Base-by-base conservation (phyloP, 495 filamentous ascomycete species). In the Neohortaea acidophila region DNA sequence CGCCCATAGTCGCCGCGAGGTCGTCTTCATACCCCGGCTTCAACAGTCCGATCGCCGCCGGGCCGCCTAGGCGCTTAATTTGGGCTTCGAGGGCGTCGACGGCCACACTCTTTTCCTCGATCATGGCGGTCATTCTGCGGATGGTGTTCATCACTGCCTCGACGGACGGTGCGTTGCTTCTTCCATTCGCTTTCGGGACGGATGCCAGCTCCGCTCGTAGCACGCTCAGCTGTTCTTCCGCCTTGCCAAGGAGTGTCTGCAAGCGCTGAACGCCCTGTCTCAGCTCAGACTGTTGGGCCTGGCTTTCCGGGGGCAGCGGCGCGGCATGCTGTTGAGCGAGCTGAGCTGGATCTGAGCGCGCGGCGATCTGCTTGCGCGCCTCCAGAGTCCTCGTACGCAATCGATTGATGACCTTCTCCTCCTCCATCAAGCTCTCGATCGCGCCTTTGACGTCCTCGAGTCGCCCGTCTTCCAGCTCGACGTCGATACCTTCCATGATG, bases 61-160 rank as follows among this genome's bases (percentile, higher is more conserved):
- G 45, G 51, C 51, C 39, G n/a, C 79, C 67, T 7, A 92, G 62
- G 35, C 72, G 76, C 20, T 74, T 70, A 62, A 96, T 76, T 47
- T 92, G 81, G 24, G 72, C 70, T 55, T 94, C 89, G 20, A 96
- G 67, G 9, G 91, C 71, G 56, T 92, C 83, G 33, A 96, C 75
- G 46, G 96, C 89, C 31, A 73, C 77, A 55, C 78, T 84, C 53
- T 77, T 80, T 58, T 76, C 77, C 62, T 94, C 81, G 0, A 78
- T 77, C 82, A 94, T 92, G 43, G 61, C 72, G 36, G 85, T 96
- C 73, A 99, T 81, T 39, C 89, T 94, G 36, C 64, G 63, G 45
- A 99, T 92, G 4, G 91, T 96, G 34, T 79, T 80, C 29, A 81
- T 73, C 14, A 96, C 84, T 6, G 84, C 83, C 46, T 94, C 91